Conservation (phyloP, 495 filamentous ascomycete genomes). For the Bacidia gigantensis region DNA sequence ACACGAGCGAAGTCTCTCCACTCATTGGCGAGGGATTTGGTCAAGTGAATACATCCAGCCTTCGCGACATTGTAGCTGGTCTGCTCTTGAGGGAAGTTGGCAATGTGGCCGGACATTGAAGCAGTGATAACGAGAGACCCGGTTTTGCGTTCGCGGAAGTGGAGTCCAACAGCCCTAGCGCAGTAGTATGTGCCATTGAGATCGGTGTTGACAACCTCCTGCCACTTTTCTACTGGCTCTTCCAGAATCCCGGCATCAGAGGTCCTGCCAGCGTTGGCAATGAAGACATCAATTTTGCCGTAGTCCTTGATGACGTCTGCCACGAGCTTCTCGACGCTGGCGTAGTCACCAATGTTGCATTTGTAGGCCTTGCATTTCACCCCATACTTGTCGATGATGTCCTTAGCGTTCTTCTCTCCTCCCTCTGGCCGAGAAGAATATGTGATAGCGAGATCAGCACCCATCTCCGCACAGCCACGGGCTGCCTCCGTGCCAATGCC, state of each 20-base stretch:
- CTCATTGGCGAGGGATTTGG: slow-evolving; percentile 53
- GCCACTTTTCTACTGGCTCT: slow-evolving; percentile 49
- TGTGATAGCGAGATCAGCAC: slow-evolving; percentile 54
- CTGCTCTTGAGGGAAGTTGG: slow-evolving; percentile 68
- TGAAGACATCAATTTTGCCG: slow-evolving; percentile 52
- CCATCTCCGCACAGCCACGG: slow-evolving; percentile 58
- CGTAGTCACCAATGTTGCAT: slow-evolving; percentile 16
- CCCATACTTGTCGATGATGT: slow-evolving; percentile 25
- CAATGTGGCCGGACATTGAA: slow-evolving; percentile 59
- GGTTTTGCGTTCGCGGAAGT: slow-evolving; percentile 47
- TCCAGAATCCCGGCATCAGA: slow-evolving; percentile 50
- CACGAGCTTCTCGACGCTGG: slow-evolving; percentile 16
- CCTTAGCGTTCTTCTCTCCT: slow-evolving; percentile 18
- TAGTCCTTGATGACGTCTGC: slow-evolving; percentile 44
- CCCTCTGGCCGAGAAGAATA: slow-evolving; percentile 38
- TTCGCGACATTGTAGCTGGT: slow-evolving; percentile 73
- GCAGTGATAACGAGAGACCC: slow-evolving; percentile 52
- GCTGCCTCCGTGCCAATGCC: slow-evolving; percentile 66
- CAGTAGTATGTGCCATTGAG: slow-evolving; percentile 55
- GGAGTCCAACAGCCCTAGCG: slow-evolving; percentile 49
- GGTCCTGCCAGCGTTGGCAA: slow-evolving; percentile 56
- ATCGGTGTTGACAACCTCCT: slow-evolving; percentile 52
- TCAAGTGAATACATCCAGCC: slow-evolving; percentile 43
- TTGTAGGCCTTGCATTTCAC: slow-evolving; percentile 58
- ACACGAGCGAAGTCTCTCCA: slow-evolving; percentile 67